Conservation (phyloP, 2,329 filamentous ascomycete species). For the Pseudopithomyces maydicus region DNA sequence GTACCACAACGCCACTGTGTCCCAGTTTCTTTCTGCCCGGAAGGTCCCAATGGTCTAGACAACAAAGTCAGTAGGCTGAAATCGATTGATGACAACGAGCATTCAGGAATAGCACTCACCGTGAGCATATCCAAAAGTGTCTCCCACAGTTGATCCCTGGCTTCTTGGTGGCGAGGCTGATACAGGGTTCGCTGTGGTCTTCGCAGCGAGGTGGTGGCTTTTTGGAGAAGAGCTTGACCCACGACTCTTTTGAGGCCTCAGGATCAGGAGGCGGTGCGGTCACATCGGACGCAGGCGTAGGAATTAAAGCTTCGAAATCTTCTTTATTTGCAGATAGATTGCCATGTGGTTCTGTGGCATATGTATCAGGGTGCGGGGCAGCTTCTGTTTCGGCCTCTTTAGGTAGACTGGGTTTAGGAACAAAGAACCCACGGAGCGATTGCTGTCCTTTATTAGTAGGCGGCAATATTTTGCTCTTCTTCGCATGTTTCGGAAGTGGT, state of each 20-base stretch:
- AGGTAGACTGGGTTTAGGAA: slow-evolving; percentile 12
- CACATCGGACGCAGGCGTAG: slow-evolving; percentile 7
- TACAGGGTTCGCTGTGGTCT: slow-evolving; percentile 81
- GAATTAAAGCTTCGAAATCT: background rate
- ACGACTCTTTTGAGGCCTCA: slow-evolving; percentile 70
- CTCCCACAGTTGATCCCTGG: slow-evolving; percentile 78
- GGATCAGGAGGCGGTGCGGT: slow-evolving; percentile 27
- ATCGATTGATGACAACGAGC: background rate
- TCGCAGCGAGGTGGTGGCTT: slow-evolving; percentile 79
- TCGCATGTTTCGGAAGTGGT: slow-evolving; percentile 38
- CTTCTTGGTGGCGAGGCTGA: slow-evolving; percentile 84
- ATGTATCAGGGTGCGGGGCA: slow-evolving; percentile 3
- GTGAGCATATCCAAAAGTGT: slow-evolving; percentile 69
- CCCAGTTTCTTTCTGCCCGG: slow-evolving; percentile 80
- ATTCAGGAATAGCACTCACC: slow-evolving; percentile 52
- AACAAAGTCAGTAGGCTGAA: slow-evolving; percentile 8
- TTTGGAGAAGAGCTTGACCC: slow-evolving; percentile 82
- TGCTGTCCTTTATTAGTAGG: slow-evolving; percentile 56
- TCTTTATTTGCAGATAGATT: background rate
- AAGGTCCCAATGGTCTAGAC: slow-evolving; percentile 76
- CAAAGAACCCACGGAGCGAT: slow-evolving; percentile 81
- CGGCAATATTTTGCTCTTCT: slow-evolving; percentile 56
- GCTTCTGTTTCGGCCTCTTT: background rate
- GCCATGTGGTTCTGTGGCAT: slow-evolving; percentile 1
- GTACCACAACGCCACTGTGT: slow-evolving; percentile 88